These are phyloP conservation scores for Suhomyces tanzawaensis DNA, from an alignment of 805 yeast genomes.

Conservation along the genomic window DNA sequence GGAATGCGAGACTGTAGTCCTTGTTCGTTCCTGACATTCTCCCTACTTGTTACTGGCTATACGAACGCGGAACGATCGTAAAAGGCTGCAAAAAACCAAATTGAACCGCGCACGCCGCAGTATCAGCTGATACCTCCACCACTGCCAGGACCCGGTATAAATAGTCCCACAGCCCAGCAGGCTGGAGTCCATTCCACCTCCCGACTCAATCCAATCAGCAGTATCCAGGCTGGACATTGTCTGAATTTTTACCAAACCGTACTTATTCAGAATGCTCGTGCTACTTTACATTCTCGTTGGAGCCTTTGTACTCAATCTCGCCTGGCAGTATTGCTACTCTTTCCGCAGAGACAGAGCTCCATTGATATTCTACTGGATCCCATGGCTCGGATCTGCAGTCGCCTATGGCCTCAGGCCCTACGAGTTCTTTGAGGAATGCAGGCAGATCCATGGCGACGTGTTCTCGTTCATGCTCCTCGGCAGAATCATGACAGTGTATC, in stretches of 20 bases:
- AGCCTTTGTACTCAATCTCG: conserved; percentile 41
- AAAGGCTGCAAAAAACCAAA: not conserved
- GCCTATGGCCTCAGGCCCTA: conserved; percentile 93
- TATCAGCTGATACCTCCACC: conserved; percentile 4
- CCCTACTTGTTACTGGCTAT: too few species aligned
- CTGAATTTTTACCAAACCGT: too few species aligned
- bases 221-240: too few species aligned
- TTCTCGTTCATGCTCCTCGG: conserved; percentile 89
- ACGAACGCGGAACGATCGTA: not conserved
- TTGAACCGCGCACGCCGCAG: not conserved
- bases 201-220: too few species aligned
- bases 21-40: too few species aligned
- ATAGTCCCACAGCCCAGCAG: too few species aligned
- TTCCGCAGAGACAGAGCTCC: conserved; percentile 81
- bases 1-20: too few species aligned
- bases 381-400: conserved; percentile 93
- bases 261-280: conserved; percentile 22
- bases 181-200: too few species aligned
- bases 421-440: conserved; percentile 76
- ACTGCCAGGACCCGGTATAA: not conserved
- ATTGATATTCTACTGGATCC: conserved; percentile 85
- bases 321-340: conserved; percentile 67
- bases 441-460: conserved; percentile 83
- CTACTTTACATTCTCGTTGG: conserved; percentile 33
- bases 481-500: conserved; percentile 87